These are phyloP conservation scores for Wickerhamiella qilinensis DNA, from an alignment of 805 yeast species.

Conservation along the genomic window DNA sequence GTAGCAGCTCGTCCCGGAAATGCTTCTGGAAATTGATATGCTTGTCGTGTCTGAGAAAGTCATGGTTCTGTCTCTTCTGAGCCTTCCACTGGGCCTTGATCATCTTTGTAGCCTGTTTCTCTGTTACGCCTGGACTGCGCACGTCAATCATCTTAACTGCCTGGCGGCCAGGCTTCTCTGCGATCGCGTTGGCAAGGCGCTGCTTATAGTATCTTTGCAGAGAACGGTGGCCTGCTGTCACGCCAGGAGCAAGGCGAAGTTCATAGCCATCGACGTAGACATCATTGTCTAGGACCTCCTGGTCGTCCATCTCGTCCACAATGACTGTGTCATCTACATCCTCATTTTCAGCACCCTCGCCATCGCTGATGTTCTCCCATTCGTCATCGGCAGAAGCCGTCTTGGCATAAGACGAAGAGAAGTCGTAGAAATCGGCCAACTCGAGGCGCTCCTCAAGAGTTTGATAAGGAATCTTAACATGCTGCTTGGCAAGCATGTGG, in stretches of 20 bases:
- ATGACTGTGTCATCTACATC: slow-evolving; percentile 13
- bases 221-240: slow-evolving; percentile 67
- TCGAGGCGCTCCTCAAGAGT: slow-evolving; percentile 58
- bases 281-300: slow-evolving; percentile 10
- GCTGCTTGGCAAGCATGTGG: slow-evolving; percentile 74
- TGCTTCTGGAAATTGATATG: slow-evolving; percentile 73
- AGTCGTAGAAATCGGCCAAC: slow-evolving; percentile 72
- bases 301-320: slow-evolving; percentile 12
- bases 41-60: slow-evolving; percentile 35
- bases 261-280: slow-evolving; percentile 48
- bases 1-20: slow-evolving; percentile 58
- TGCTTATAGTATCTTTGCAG: slow-evolving; percentile 59
- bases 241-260: slow-evolving; percentile 60
- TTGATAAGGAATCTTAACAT: slow-evolving; percentile 81
- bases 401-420: slow-evolving; percentile 38
- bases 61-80: slow-evolving; percentile 31
- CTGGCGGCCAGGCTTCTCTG: slow-evolving; percentile 40
- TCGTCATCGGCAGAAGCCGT: slow-evolving; percentile 19
- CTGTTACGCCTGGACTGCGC: slow-evolving; percentile 28
- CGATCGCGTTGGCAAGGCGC: slow-evolving; percentile 33
- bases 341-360: slow-evolving; percentile 22
- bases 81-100: slow-evolving; percentile 49
- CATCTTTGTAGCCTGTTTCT: slow-evolving; percentile 22
- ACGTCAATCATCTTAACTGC: slow-evolving; percentile 56
- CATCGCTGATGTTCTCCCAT: slow-evolving; percentile 25